These are phyloP conservation scores for Colletotrichum coccodes DNA, from an alignment of 2,329 filamentous ascomycete species.

Conservation along the genomic window DNA sequence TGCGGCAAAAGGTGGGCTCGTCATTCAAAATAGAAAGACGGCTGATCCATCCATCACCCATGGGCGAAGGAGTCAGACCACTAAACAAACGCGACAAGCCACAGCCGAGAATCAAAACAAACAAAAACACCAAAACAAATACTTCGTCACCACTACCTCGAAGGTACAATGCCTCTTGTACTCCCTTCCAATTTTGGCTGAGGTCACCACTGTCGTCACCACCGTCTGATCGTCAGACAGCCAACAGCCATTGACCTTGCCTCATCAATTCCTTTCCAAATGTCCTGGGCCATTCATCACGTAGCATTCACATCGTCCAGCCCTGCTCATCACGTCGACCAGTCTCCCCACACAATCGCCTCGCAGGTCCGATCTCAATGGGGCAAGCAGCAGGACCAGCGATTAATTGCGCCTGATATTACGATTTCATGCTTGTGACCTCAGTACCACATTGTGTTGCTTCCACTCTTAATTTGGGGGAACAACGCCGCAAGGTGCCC, in stretches of 20 bases:
- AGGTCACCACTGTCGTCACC: conserved; percentile 16
- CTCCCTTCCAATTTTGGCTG: neutral
- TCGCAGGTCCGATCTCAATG: neutral
- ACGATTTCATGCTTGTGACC: conserved; percentile 24
- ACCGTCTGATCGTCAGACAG: conserved; percentile 2
- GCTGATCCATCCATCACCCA: no score
- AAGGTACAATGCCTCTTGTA: neutral
- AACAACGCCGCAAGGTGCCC: neutral
- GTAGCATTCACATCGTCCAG: conserved; percentile 6
- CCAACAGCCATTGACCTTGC: conserved; percentile 15
- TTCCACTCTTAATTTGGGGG: conserved; percentile 2
- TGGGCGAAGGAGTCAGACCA: conserved; percentile 24
- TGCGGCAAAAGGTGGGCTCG: conserved; percentile 20
- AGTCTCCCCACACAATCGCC: neutral
- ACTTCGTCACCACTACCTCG: conserved; percentile 5
- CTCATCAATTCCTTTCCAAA: conserved; percentile 16
- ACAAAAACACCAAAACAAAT: conserved; percentile 23
- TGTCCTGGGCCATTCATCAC: conserved; percentile 11
- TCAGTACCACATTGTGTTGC: conserved; percentile 3
- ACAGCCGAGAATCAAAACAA: conserved; percentile 31
- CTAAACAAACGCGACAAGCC: conserved; percentile 34
- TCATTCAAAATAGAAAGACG: conserved; percentile 25
- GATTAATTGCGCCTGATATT: conserved; percentile 29
- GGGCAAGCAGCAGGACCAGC: conserved; percentile 10
- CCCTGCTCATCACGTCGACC: neutral